A percentile compares a stretch with the other conserved stretches of the same genome.
phyloP scores from a whole-genome alignment of 345 rosid genomes.

The Mallotus nudiflorus region DNA sequence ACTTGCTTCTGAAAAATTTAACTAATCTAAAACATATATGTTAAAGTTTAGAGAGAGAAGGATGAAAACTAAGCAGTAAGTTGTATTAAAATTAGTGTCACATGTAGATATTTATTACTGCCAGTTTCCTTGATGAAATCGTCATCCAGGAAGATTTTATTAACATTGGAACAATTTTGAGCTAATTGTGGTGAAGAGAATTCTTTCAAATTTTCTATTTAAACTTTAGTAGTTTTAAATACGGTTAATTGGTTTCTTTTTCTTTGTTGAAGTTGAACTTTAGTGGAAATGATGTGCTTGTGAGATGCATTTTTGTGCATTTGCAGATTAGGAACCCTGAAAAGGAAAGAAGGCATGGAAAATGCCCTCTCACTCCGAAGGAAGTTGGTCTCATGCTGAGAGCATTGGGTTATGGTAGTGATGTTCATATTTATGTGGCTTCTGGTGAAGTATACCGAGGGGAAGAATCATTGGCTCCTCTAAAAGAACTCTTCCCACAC shows the following conservation, averaged over 20 bases:
- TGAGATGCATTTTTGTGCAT: conserved; percentile 15
- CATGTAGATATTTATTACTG: neutral
- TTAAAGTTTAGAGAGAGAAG: neutral
- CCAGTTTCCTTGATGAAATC: neutral
- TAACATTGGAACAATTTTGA: neutral
- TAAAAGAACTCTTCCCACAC: conserved; percentile 86
- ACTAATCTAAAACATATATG: neutral
- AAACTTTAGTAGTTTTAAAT: neutral
- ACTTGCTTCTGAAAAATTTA: neutral
- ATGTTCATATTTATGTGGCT: conserved; percentile 92
- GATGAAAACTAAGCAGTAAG: too few species aligned
- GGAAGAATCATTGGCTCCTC: conserved; percentile 75
- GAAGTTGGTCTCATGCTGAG: conserved; percentile 97
- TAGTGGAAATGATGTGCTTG: neutral
- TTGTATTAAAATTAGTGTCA: too few species aligned
- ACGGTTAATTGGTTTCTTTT: conserved; percentile 1
- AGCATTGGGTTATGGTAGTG: conserved; percentile 90
- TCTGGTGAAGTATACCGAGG: conserved; percentile 96
- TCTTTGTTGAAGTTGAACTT: neutral
- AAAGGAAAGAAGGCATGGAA: conserved; percentile 93
- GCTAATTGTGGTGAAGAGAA: neutral
- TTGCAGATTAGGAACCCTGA: conserved; percentile 74
- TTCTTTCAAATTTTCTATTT: neutral
- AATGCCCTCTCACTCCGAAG: conserved; percentile 94
- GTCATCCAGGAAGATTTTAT: neutral